Base-by-base conservation (phyloP, 768 basidiomycete genomes). In the Auricularia sp. region DNA sequence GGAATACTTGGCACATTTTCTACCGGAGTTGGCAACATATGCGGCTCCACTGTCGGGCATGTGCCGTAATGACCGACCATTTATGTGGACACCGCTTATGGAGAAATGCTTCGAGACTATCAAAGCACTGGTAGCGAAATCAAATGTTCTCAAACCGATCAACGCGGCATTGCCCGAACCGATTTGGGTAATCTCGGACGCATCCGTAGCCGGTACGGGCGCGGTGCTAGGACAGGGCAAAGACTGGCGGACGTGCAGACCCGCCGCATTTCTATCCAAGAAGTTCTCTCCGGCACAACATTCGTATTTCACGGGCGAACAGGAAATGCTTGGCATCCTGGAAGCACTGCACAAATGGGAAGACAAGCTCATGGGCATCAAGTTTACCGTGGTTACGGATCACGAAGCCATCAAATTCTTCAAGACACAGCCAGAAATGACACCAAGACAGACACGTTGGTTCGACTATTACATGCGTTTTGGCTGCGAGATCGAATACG, bases 1-100 rank as follows among this genome's bases (percentile, higher is more conserved):
- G 0, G 70, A 79, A 33, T 81, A 80, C 63, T 45, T 80, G 1
- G 71, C 70, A 2, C 72, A 72, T 6, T 78, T 76, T 65, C 68
- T 80, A 63, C 76, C 77, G 0, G 71, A 78, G 61, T 65, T 79
- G 1, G 70, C 76, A 0, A 63, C 71, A 1, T 79, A 72, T 47
- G 76, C 73, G 0, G 67, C 68, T 2, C 77, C 76, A 1, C 63
- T 82, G 10, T 63, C 73, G 5, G 63, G 64, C 0, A 75, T 78
- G 62, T 63, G 58, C 0, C 56, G 63, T 21, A 77, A 78, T 66
- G 73, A 71, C 0, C 67, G 63, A 14, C 65, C 65, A 14, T 79
- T 74, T 56, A 35, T 62, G 1, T 76, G 73, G 77, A 64, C 68
- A 0, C 71, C 70, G 0, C 47, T 74, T 0, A 74, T 77, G 14